These are phyloP conservation scores for Buxus sempervirens DNA, from an alignment of 164 flowering plant genomes.

Conservation along the genomic window DNA sequence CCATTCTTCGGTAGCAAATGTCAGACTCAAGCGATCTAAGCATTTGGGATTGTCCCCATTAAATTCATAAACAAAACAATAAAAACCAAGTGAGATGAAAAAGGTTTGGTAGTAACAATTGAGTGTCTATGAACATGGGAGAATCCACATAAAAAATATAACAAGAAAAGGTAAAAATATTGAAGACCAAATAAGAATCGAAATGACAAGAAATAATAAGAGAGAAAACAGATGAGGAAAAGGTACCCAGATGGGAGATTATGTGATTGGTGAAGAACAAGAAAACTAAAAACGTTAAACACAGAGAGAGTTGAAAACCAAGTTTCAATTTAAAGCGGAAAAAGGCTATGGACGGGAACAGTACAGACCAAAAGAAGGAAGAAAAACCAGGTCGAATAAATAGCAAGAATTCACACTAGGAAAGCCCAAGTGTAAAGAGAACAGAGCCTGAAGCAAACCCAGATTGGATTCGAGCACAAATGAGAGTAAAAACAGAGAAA, in stretches of 20 bases:
- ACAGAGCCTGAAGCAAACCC: conserved; percentile 4
- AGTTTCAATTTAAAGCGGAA: neutral
- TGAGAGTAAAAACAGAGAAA: neutral
- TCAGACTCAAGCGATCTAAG: conserved; percentile 6
- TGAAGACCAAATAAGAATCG: no score
- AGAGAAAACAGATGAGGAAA: no score
- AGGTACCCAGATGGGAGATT: neutral
- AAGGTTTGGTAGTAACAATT: no score
- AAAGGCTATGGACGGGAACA: neutral
- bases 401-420: neutral
- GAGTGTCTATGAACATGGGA: no score
- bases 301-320: neutral
- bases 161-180: no score
- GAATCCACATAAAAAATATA: no score
- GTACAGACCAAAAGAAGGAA: neutral
- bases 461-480: neutral
- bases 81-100: no score
- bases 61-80: neutral
- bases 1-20: conserved; percentile 26
- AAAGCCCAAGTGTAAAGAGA: neutral
- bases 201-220: no score
- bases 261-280: neutral
- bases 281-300: neutral
- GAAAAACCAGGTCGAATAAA: neutral
- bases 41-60: neutral